Evolutionary conservation across 2,329 filamentous ascomycete species (phyloP).

Genomic region (Sporothrix variecibatus): DNA sequence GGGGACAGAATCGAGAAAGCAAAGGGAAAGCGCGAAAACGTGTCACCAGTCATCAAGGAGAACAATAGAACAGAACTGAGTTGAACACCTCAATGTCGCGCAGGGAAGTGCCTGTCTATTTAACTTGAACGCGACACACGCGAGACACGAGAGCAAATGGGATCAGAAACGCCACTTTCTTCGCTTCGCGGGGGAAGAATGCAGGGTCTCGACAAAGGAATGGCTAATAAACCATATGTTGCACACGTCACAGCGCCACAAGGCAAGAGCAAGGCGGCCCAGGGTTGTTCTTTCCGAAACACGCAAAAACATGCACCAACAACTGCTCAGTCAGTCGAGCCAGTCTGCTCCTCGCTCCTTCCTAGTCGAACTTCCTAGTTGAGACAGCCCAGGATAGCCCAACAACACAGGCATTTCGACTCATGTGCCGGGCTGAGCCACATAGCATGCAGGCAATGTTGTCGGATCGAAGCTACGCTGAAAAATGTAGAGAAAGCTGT

Average conservation of each 20-base stretch:
- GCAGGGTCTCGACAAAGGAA: conserved; percentile 1
- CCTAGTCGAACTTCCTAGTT: no score
- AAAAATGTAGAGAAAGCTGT: neutral
- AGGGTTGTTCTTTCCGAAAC: conserved; percentile 21
- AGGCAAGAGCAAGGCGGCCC: neutral
- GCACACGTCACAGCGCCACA: conserved; percentile 17
- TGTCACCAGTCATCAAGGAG: neutral
- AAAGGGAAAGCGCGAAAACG: neutral
- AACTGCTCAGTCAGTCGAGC: neutral
- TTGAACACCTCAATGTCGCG: neutral
- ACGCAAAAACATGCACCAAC: conserved; percentile 10
- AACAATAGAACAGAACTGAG: neutral
- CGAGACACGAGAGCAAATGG: neutral
- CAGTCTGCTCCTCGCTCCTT: no score
- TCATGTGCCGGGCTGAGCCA: neutral
- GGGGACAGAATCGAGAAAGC: neutral
- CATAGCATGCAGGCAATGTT: neutral
- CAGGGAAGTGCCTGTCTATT: neutral
- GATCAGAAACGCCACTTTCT: conserved; percentile 1
- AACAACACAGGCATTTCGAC: neutral
- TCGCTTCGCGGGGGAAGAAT: neutral
- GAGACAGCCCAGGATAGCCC: no score
- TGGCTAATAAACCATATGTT: conserved; percentile 5
- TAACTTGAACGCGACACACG: neutral
- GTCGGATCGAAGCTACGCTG: neutral